Conservation (phyloP, 345 rosid genomes). For the Gynandropsis gynandra region DNA sequence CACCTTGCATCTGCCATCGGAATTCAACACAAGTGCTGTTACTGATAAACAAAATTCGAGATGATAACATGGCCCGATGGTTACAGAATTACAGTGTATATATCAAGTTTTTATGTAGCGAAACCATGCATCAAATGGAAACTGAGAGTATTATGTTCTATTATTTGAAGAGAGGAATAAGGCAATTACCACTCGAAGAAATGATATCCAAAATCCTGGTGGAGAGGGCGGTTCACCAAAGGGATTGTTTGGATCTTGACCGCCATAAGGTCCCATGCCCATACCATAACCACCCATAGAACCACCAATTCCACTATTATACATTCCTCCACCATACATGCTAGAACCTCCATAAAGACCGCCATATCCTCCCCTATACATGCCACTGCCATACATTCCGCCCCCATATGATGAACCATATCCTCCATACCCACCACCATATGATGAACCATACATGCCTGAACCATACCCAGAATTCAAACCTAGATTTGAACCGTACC, state of each 20-base stretch:
- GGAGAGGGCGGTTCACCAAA: constrained; percentile 75
- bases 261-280: constrained; percentile 89
- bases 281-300: constrained; percentile 86
- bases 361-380: constrained; percentile 57
- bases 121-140: no score
- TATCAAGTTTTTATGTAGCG: no score
- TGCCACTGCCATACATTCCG: constrained; percentile 56
- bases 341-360: constrained; percentile 52
- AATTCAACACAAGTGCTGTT: constrained; percentile 4
- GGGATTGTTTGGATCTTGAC: constrained; percentile 89
- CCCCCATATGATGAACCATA: constrained; percentile 39
- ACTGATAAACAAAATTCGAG: not conserved
- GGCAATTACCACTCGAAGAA: constrained; percentile 70
- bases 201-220: constrained; percentile 98
- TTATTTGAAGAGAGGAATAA: constrained; percentile 9
- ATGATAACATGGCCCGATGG: not conserved
- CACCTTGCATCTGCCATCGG: constrained; percentile 73
- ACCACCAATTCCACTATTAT: constrained; percentile 53
- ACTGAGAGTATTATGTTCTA: not conserved
- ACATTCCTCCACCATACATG: constrained; percentile 39
- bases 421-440: constrained; percentile 67
- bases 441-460: constrained; percentile 61
- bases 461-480: constrained; percentile 27
- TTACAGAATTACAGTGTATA: no score
- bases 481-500: constrained; percentile 65